Base-by-base conservation (phyloP, 176 grass and related monocot genomes). In the Typha latifolia region DNA sequence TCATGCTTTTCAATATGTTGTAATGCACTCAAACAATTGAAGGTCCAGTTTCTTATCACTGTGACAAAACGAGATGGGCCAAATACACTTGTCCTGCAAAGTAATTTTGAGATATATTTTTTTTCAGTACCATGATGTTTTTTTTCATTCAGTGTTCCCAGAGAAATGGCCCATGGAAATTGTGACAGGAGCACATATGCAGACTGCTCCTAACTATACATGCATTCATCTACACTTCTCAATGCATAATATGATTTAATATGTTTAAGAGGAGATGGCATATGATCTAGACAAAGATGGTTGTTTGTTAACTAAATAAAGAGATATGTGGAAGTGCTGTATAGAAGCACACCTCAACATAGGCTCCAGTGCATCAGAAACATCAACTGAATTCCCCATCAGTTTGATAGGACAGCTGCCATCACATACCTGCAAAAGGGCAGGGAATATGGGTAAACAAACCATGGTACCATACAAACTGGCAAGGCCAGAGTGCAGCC, bases 351-450 rank as follows among this genome's bases (percentile, higher is more conserved):
- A 43, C 37, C 37, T 43, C 37, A 43, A 8, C 37, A 43, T 43
- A 43, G 37, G 37, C 37, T 43, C 6, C 37, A 26, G 43, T 71
- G 73, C 53, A 23, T 48, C 49, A 48, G 24, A 49, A 71, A 62
- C 77, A 57, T 32, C 69, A 22, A 22, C 12, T 63, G 49, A 71
- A 12, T 71, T 56, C 8, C 8, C 70, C 82, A 14, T 34, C 62
- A 62, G 49, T 15, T 49, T 63, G 4, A 79, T 57, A 27, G 65
- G 84, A 83, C 84, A 23, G 57, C 64, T 29, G 67, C 62, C 63
- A 68, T 79, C 84, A 12, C 48, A 12, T 34, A n/a, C 24, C 12
- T 37, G 77, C 31, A 52, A 64, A 64, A 73, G 14, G n/a, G 37
- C 12, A 49, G 48, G 63, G 66, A 55, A 62, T 11, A 29, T 29